Conservation (phyloP, 2,329 filamentous ascomycete genomes). For the Botryotinia calthae region DNA sequence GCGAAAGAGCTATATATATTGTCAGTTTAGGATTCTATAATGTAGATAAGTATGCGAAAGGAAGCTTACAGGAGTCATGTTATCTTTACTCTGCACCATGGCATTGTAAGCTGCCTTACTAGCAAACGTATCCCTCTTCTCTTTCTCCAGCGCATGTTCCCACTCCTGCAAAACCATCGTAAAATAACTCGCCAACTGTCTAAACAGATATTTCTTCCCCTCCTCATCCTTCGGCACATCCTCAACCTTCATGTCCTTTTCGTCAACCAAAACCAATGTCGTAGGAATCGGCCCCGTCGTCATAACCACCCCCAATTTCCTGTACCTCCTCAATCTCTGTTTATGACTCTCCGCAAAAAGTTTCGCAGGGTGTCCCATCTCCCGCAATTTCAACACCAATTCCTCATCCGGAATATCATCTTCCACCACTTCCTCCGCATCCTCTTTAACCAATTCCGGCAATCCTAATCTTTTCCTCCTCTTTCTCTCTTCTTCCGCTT, state of each 20-base stretch:
- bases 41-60: not conserved
- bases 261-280: constrained; percentile 72
- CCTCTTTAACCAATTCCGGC: constrained; percentile 63
- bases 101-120: constrained; percentile 79
- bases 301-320: constrained; percentile 58
- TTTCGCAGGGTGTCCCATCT: constrained; percentile 66
- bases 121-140: constrained; percentile 63
- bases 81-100: constrained; percentile 83
- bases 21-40: constrained; percentile 21
- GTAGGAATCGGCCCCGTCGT: constrained; percentile 83
- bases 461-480: constrained; percentile 76
- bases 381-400: constrained; percentile 65
- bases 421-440: constrained; percentile 45
- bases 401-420: constrained; percentile 72
- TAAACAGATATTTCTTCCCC: constrained; percentile 69
- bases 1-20: constrained; percentile 64
- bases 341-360: constrained; percentile 81
- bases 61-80: constrained; percentile 68
- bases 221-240: constrained; percentile 61
- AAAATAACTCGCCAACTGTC: constrained; percentile 92
- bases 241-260: constrained; percentile 83
- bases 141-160: constrained; percentile 71
- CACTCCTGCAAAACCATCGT: constrained; percentile 92
- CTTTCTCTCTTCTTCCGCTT: constrained; percentile 68
- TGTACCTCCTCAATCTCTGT: constrained; percentile 68